These are phyloP conservation scores for Parathielavia appendiculata DNA, from an alignment of 495 filamentous ascomycete genomes.

Conservation along the genomic window DNA sequence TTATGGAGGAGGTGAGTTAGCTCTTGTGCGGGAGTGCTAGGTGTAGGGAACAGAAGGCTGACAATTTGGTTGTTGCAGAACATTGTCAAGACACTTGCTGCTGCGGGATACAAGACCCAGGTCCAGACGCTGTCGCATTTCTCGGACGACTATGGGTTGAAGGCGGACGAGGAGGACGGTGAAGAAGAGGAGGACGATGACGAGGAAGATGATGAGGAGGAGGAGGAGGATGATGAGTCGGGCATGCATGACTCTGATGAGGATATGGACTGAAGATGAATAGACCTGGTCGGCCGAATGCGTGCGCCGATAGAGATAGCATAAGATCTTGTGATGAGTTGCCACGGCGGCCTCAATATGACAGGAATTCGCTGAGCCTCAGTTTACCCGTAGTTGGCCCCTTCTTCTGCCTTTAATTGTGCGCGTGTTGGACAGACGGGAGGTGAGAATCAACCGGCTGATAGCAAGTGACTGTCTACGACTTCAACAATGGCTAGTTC, in stretches of 20 bases:
- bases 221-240: conserved; percentile 17
- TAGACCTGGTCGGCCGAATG: neutral
- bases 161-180: conserved; percentile 61
- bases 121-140: conserved; percentile 73
- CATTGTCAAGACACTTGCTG: conserved; percentile 64
- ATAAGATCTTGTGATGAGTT: neutral
- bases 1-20: conserved; percentile 71
- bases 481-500: too few species aligned
- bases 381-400: too few species aligned
- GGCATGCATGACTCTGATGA: neutral
- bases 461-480: too few species aligned
- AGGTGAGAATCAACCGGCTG: too few species aligned
- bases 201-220: conserved; percentile 43
- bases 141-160: conserved; percentile 86
- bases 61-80: conserved; percentile 46
- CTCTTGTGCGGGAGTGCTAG: neutral
- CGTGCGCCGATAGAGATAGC: neutral
- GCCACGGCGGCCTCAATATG: too few species aligned
- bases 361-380: too few species aligned
- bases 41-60: conserved; percentile 19
- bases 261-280: neutral
- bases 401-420: too few species aligned
- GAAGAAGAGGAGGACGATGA: conserved; percentile 62
- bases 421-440: too few species aligned
- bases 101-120: conserved; percentile 70